Evolutionary conservation across 768 basidiomycete genomes (phyloP).

Genomic region (Trametes cinnabarina): DNA sequence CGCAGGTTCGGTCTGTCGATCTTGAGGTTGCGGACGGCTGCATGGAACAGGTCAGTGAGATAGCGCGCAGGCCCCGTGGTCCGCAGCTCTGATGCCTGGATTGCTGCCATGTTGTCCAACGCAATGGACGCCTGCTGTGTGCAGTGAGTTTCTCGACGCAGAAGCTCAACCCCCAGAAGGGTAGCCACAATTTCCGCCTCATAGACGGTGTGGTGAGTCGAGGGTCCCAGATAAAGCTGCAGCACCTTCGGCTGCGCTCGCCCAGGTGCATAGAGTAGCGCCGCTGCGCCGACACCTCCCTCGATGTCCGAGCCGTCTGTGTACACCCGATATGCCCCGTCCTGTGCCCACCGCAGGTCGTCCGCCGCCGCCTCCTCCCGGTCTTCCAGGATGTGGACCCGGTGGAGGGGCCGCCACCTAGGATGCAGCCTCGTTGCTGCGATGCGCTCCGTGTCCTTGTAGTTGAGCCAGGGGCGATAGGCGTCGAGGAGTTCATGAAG

Average conservation of each 20-base stretch:
- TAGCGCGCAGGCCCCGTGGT: neutral
- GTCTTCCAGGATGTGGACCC: neutral
- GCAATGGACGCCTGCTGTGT: neutral
- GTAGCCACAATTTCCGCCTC: slow-evolving; percentile 33
- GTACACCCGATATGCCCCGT: slow-evolving; percentile 18
- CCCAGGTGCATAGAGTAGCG: slow-evolving; percentile 23
- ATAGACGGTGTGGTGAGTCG: slow-evolving; percentile 28
- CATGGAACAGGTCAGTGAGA: slow-evolving; percentile 8
- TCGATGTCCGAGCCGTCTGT: slow-evolving; percentile 32
- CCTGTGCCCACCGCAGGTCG: neutral
- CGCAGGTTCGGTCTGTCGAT: neutral
- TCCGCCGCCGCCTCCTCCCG: slow-evolving; percentile 10
- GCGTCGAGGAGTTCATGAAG: slow-evolving; percentile 25
- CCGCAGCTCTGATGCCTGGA: neutral
- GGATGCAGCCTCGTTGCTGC: slow-evolving; percentile 7
- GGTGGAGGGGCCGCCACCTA: slow-evolving; percentile 1
- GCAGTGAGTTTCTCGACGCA: slow-evolving; percentile 10
- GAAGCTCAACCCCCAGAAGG: slow-evolving; percentile 25
- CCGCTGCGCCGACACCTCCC: slow-evolving; percentile 31
- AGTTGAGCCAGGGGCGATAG: slow-evolving; percentile 14
- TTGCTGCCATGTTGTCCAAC: slow-evolving; percentile 10
- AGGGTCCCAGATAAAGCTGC: slow-evolving; percentile 22
- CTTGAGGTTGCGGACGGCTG: neutral
- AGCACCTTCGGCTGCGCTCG: neutral
- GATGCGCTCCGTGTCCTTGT: slow-evolving; percentile 20